phyloP scores from a whole-genome alignment of 228 moss, liverwort and hornwort genomes.

The Sphagnum magellanicum region DNA sequence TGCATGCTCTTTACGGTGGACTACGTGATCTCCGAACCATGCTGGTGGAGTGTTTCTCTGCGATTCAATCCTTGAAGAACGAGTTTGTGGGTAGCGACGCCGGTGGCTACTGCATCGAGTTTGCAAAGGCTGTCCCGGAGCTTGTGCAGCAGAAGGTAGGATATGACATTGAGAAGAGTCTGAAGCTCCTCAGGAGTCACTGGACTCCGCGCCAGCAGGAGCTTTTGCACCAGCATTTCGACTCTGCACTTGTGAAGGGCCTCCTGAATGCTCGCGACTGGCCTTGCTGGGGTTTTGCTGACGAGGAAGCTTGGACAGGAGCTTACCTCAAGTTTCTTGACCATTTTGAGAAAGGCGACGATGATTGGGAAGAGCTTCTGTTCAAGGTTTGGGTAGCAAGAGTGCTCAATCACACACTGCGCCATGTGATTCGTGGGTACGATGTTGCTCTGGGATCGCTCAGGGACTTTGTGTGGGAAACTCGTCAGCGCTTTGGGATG shows the following conservation, averaged over 20 bases:
- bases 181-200: slow-evolving; percentile 21
- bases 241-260: slow-evolving; percentile 30
- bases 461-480: slow-evolving; percentile 31
- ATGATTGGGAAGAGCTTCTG: slow-evolving; percentile 41
- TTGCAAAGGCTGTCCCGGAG: slow-evolving; percentile 26
- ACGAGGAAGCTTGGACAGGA: slow-evolving; percentile 28
- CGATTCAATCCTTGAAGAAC: slow-evolving; percentile 22
- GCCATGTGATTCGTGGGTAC: slow-evolving; percentile 36
- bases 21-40: slow-evolving; percentile 30
- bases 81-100: slow-evolving; percentile 8
- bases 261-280: slow-evolving; percentile 24
- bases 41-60: slow-evolving; percentile 39
- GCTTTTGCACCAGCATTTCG: slow-evolving; percentile 37
- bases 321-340: slow-evolving; percentile 32
- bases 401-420: slow-evolving; percentile 33
- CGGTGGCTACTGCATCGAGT: slow-evolving; percentile 25
- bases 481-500: slow-evolving; percentile 15
- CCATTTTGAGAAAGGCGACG: slow-evolving; percentile 40
- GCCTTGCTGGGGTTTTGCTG: slow-evolving; percentile 43
- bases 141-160: slow-evolving; percentile 32
- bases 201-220: slow-evolving; percentile 33
- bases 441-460: slow-evolving; percentile 28
- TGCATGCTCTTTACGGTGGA: slow-evolving; percentile 38
- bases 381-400: slow-evolving; percentile 38
- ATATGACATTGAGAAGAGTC: slow-evolving; percentile 35